These are phyloP conservation scores for Voacanga thouarsii DNA, from an alignment of 257 asterid species.

Conservation along the genomic window DNA sequence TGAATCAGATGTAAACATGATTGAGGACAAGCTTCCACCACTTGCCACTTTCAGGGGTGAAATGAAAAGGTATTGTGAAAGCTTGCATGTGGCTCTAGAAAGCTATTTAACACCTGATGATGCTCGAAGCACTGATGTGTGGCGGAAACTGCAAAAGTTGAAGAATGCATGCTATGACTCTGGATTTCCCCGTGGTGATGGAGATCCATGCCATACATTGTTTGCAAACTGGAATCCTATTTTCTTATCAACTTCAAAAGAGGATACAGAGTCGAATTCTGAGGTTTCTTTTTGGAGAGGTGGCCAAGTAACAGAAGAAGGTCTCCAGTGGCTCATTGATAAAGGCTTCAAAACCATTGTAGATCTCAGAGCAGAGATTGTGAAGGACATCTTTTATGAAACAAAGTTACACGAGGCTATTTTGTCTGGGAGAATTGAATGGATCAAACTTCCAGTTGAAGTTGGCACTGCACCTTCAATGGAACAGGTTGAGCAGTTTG, in stretches of 20 bases:
- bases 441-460: conserved; percentile 78
- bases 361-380: conserved; percentile 87
- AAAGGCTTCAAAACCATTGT: conserved; percentile 78
- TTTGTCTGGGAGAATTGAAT: conserved; percentile 53
- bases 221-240: conserved; percentile 89
- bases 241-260: conserved; percentile 51
- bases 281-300: conserved; percentile 90
- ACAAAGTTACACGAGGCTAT: conserved; percentile 46
- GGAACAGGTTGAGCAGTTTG: conserved; percentile 72
- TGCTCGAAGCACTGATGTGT: conserved; percentile 60
- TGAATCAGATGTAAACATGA: conserved; percentile 41
- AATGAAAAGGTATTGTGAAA: conserved; percentile 96
- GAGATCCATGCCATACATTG: conserved; percentile 66
- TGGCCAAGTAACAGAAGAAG: conserved; percentile 91
- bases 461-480: conserved; percentile 74
- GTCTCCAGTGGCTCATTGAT: conserved; percentile 73
- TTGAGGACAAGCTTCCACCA: conserved; percentile 76
- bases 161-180: conserved; percentile 82
- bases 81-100: conserved; percentile 88
- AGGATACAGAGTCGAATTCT: conserved; percentile 32
- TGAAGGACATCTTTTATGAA: conserved; percentile 79
- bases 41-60: conserved; percentile 88
- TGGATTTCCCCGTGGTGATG: conserved; percentile 77
- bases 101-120: conserved; percentile 74
- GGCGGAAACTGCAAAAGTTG: conserved; percentile 85